Evolutionary conservation across 129 eudicot genomes (phyloP), one percentile per base, ranked within the genome.

Genomic region (Tagetes patula): DNA sequence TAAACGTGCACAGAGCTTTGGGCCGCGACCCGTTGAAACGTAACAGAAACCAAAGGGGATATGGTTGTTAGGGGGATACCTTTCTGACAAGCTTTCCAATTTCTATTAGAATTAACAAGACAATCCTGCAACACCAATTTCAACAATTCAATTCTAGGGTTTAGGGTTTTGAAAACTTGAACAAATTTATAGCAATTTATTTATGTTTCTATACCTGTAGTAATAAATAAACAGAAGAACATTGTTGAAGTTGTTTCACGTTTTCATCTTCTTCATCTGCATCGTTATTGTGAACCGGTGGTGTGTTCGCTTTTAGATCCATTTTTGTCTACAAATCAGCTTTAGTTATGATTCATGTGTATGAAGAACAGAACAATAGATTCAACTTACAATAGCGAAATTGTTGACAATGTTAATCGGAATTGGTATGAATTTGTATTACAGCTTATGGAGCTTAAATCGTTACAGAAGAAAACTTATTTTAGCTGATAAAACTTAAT

Each of bases 211-310:
- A 20, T 40, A 88, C 95, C 90, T 88, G 95, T 75, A 88, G 70
- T 39, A 78, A 52, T 75, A 88, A 20, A 75, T 88, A 85, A 38
- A 85, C 27, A 54, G 87, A 65, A 49, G 96, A 89, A 70, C 96
- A 89, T 34, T 89, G 87, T 49, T 79, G 75, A 7, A 88, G 91
- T 77, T 85, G 91, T 74, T 89, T 89, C 41, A 89, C 86, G 69
- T 50, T 89, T 56, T 86, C 91, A 56, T 88, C 96, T 0, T 86
- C 96, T 20, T 88, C 96, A 45, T 86, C 95, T 58, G 85, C 86
- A n/a, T 85, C 87, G 49, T 32, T 63, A 58, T 66, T 86, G 76
- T 87, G 96, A 58, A 79, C 60, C 30, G 72, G 73, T 6, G 85
- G 54, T 37, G 77, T 20, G 67, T 49, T 76, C 48, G 76, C 73